Evolutionary conservation across 169 alveolate species (phyloP).

Genomic region (Plasmodium falciparum): DNA sequence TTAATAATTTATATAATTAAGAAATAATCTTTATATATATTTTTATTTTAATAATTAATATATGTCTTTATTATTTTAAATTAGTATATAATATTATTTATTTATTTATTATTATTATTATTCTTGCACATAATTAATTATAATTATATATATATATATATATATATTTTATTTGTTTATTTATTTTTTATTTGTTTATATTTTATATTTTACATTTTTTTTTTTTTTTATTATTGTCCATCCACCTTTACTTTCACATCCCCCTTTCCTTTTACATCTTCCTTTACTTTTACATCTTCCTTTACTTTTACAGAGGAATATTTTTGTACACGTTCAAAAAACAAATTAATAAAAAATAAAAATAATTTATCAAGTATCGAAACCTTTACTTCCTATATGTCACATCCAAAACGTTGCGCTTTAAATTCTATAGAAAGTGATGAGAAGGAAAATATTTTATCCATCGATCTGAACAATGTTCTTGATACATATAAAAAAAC

Average conservation of each 20-base stretch:
- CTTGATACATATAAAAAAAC: not conserved
- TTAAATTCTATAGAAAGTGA: not conserved
- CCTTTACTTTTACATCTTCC: no score
- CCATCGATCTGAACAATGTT: not conserved
- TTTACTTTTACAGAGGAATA: slow-evolving; percentile 15
- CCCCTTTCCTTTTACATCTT: no score
- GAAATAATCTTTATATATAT: no score
- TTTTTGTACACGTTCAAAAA: not conserved
- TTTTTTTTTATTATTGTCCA: no score
- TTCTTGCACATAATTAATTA: no score
- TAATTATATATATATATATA: no score
- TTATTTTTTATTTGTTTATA: not conserved
- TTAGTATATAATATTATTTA: no score
- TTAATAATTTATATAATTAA: no score
- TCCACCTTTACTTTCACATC: not conserved
- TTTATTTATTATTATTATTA: no score
- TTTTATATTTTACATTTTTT: not conserved
- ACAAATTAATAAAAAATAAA: slow-evolving; percentile 3
- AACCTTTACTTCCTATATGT: slow-evolving; percentile 35
- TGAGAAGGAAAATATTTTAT: not conserved
- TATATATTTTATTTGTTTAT: no score
- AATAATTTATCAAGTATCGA: slow-evolving; percentile 54
- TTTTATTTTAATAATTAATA: no score
- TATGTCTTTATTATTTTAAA: no score
- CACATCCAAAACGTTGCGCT: not conserved